A percentile compares a stretch with the other conserved stretches of the same genome.
Evolutionary conservation across 176 grass and related monocot species (phyloP).

Genomic region (Paspalum notatum): DNA sequence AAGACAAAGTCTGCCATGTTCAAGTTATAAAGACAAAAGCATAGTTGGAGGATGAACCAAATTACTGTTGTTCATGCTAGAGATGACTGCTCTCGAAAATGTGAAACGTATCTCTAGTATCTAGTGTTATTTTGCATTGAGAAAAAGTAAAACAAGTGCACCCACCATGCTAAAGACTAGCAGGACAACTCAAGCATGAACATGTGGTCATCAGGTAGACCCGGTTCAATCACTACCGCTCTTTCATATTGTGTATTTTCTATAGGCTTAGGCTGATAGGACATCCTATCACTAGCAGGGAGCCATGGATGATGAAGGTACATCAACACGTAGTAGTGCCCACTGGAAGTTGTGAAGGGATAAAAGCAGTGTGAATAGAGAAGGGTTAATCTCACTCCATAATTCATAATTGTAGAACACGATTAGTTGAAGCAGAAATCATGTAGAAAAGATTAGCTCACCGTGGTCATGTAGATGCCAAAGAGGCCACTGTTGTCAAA

Average conservation of each 20-base stretch:
- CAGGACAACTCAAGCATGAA: neutral
- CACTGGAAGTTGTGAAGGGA: neutral
- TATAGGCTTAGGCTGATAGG: slow-evolving; percentile 1
- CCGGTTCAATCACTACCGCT: neutral
- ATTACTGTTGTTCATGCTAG: neutral
- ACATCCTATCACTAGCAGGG: slow-evolving; percentile 21
- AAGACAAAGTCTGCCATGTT: slow-evolving; percentile 6
- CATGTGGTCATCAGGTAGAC: neutral
- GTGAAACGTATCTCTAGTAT: neutral
- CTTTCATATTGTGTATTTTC: slow-evolving; percentile 17
- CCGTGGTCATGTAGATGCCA: slow-evolving; percentile 71
- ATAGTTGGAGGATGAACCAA: slow-evolving; percentile 19
- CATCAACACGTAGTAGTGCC: neutral
- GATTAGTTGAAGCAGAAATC: slow-evolving; percentile 14
- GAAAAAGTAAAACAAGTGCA: slow-evolving; percentile 27
- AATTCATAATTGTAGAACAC: neutral
- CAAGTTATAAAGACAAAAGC: neutral
- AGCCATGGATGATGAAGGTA: neutral
- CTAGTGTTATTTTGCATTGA: neutral
- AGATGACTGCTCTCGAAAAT: slow-evolving; percentile 18
- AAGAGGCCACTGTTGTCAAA: slow-evolving; percentile 78
- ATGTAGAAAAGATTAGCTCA: slow-evolving; percentile 43
- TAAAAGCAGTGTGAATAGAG: slow-evolving; percentile 3
- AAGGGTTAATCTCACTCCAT: neutral
- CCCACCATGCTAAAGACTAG: slow-evolving; percentile 2